These are phyloP conservation scores for Euphorbia peplus DNA, from an alignment of 345 rosid genomes.

Conservation along the genomic window DNA sequence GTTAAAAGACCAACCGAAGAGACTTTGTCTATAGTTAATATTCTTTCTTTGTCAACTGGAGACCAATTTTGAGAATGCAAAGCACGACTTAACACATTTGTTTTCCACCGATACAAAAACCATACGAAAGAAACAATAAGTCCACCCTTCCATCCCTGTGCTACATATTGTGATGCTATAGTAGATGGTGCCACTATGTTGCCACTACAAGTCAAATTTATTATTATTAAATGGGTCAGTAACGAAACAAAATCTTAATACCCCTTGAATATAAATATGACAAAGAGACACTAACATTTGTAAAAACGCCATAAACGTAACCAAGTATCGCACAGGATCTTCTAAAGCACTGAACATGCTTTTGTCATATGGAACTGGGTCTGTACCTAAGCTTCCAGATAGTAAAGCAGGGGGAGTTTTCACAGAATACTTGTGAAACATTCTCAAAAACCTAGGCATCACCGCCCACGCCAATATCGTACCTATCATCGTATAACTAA, in stretches of 20 bases:
- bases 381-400: slow-evolving; percentile 32
- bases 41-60: slow-evolving; percentile 54
- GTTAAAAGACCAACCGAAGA: slow-evolving; percentile 81
- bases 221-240: not conserved
- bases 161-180: slow-evolving; percentile 61
- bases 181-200: slow-evolving; percentile 87
- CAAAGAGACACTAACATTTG: slow-evolving; percentile 53
- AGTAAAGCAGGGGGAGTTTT: slow-evolving; percentile 54
- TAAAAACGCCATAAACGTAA: slow-evolving; percentile 76
- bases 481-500: slow-evolving; percentile 49
- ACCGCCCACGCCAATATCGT: slow-evolving; percentile 81
- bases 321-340: slow-evolving; percentile 75
- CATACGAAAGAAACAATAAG: slow-evolving; percentile 72
- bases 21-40: slow-evolving; percentile 67
- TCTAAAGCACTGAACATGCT: slow-evolving; percentile 90
- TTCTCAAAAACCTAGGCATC: slow-evolving; percentile 76
- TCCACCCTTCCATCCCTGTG: slow-evolving; percentile 72
- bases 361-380: slow-evolving; percentile 64
- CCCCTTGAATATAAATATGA: not conserved
- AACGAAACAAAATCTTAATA: not conserved
- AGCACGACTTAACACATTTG: slow-evolving; percentile 57
- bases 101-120: slow-evolving; percentile 89
- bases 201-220: slow-evolving; percentile 46
- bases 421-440: slow-evolving; percentile 56
- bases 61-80: slow-evolving; percentile 42